phyloP scores from a whole-genome alignment of 1,284 basidiomycete genomes.

The Ganoderma lucidum region DNA sequence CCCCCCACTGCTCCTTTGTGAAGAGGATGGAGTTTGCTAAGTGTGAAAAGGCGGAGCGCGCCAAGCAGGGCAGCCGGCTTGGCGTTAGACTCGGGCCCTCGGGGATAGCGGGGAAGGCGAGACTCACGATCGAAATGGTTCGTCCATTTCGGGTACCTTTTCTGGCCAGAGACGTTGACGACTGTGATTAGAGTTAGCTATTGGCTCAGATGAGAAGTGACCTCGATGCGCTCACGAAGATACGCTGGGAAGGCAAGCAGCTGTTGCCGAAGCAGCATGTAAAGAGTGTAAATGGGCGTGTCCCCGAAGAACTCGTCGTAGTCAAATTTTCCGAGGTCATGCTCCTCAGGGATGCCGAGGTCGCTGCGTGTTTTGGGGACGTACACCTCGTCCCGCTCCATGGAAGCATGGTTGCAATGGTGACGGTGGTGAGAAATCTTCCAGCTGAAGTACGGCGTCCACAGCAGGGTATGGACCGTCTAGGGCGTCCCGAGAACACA shows the following conservation, averaged over 20 bases:
- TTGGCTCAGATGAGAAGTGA: neutral
- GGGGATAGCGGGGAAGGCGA: neutral
- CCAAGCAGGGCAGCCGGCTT: neutral
- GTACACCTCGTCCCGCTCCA: constrained; percentile 70
- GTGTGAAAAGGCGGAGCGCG: neutral
- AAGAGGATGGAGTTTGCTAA: constrained; percentile 63
- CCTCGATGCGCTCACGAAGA: constrained; percentile 51
- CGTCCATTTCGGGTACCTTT: constrained; percentile 71
- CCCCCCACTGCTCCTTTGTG: constrained; percentile 56
- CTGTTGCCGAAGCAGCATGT: constrained; percentile 66
- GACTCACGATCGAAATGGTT: constrained; percentile 66
- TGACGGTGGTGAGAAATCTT: constrained; percentile 50
- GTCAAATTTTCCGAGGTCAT: constrained; percentile 46
- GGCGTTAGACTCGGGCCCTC: neutral
- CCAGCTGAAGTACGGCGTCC: constrained; percentile 52
- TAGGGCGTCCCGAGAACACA: constrained; percentile 15
- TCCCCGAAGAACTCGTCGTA: constrained; percentile 67
- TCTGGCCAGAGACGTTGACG: constrained; percentile 71
- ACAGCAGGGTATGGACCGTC: constrained; percentile 43
- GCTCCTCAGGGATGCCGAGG: constrained; percentile 53
- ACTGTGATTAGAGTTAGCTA: constrained; percentile 42
- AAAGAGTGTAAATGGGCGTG: constrained; percentile 65
- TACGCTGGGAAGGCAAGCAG: constrained; percentile 80
- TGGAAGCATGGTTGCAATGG: constrained; percentile 46
- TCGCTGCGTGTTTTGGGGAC: constrained; percentile 63